Base-by-base conservation (phyloP, 2,329 filamentous ascomycete genomes). In the Diplocarpon rosae region DNA sequence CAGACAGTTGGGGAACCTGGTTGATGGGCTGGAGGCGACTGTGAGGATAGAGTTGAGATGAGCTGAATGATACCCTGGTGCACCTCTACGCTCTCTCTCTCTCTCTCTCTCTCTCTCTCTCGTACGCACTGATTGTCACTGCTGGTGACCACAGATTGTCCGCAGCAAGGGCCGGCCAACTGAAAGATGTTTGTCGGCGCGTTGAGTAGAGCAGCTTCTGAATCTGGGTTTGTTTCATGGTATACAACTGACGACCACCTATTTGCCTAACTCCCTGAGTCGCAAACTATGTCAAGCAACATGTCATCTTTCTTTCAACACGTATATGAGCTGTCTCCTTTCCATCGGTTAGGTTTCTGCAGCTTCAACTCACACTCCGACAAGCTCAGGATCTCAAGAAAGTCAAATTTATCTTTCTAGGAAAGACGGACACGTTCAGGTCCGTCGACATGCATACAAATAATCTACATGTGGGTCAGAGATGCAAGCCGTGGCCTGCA, bases 1-100 rank as follows among this genome's bases (percentile, higher is more conserved):
- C 9, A 78, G 85, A 56, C 79, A 85, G 62, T 70, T 95, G 52
- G 87, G 87, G 1, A 90, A 87, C 56, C 87, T 82, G 64, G 78
- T 95, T 46, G 87, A 93, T 59, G 80, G 81, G 0, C 61, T 69
- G 49, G 79, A 85, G 58, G 85, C 77, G 9, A 76, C 65, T 51
- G 73, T 95, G 30, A 72, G 87, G 32, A 75, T 95, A 28, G 84
- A 89, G 37, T 29, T 53, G 17, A 52, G 48, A 44, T 49, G 46
- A 51, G 37, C 31, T 40, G 16, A 45, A 47, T 46, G 42, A 47
- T 50, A 47, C 48, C 48, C 44, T n/a, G 29, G 12, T 35, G 30
- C 31, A 28, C 38, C 31, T 27, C 32, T 15, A 27, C 12, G 2
- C 32, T 35, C 1, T 24, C 13, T 14, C 3, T 14, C 9, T 37